phyloP scores from a whole-genome alignment of 2,329 filamentous ascomycete species.

The Teratosphaeriaceae sp. region DNA sequence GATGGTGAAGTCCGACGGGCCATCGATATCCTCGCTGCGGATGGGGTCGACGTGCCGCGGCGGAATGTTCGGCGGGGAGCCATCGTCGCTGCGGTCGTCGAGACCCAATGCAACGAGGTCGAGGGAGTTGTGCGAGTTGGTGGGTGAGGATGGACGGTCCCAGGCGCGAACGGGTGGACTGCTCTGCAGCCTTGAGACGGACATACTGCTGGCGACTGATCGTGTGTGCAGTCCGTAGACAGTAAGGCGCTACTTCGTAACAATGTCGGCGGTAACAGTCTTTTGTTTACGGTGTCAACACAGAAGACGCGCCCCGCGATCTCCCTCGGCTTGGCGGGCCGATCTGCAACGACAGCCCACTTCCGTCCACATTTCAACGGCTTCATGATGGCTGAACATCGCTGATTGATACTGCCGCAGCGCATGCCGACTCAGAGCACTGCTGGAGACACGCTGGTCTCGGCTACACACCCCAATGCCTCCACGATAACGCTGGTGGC shows the following conservation, averaged over 20 bases:
- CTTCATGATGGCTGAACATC: too few species aligned
- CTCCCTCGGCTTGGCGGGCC: neutral
- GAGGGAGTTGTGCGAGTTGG: constrained; percentile 26
- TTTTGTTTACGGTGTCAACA: neutral
- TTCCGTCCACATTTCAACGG: too few species aligned
- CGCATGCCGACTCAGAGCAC: constrained; percentile 21
- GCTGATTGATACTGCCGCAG: too few species aligned
- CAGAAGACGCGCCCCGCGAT: neutral
- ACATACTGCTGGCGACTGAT: too few species aligned
- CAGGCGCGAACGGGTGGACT: constrained; percentile 23
- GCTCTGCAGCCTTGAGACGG: constrained; percentile 24
- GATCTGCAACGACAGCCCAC: neutral
- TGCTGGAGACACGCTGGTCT: constrained; percentile 17
- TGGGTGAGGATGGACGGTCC: constrained; percentile 16
- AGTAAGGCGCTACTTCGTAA: neutral
- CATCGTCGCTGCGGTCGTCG: constrained; percentile 16
- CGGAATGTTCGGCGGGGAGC: constrained; percentile 18
- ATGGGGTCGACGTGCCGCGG: constrained; percentile 23
- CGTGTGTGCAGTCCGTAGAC: too few species aligned
- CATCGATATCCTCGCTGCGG: constrained; percentile 31
- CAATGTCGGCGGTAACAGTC: neutral
- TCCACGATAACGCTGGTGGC: constrained; percentile 19
- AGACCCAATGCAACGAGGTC: constrained; percentile 27
- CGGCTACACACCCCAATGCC: constrained; percentile 8
- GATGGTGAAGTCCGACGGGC: constrained; percentile 32